phyloP scores from a whole-genome alignment of 2,329 filamentous ascomycete species.

The Ophiocordyceps sinensis region DNA sequence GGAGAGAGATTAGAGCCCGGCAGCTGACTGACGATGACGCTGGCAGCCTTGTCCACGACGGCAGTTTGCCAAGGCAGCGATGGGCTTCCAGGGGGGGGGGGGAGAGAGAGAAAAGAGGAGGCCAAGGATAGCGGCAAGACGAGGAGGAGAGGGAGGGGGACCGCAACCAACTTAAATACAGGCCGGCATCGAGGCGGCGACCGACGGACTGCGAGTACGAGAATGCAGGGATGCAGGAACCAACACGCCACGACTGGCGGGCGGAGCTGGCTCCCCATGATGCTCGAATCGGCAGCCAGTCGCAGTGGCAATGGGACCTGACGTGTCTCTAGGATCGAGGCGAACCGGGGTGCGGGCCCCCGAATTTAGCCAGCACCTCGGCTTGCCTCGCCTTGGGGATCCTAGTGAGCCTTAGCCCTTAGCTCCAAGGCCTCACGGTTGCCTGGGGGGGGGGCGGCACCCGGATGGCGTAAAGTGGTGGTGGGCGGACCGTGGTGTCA shows the following conservation, averaged over 20 bases:
- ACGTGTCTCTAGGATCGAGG: no score
- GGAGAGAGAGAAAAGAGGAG: no score
- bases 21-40: no score
- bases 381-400: not conserved
- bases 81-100: no score
- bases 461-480: constrained; percentile 1
- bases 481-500: not conserved
- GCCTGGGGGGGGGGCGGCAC: not conserved
- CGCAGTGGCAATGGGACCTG: not conserved
- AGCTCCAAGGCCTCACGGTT: not conserved
- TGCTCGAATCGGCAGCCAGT: not conserved
- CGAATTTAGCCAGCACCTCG: not conserved
- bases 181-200: not conserved
- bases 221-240: not conserved
- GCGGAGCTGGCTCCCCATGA: not conserved
- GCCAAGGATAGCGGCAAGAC: no score
- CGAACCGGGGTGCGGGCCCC: no score
- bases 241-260: not conserved
- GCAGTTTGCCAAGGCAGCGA: no score
- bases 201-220: not conserved
- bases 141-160: no score
- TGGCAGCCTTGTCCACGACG: no score
- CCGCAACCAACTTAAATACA: no score
- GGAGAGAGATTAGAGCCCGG: no score
- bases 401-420: not conserved